Evolutionary conservation across 2,329 filamentous ascomycete genomes (phyloP).

Genomic region (Blumeriella jaapii): DNA sequence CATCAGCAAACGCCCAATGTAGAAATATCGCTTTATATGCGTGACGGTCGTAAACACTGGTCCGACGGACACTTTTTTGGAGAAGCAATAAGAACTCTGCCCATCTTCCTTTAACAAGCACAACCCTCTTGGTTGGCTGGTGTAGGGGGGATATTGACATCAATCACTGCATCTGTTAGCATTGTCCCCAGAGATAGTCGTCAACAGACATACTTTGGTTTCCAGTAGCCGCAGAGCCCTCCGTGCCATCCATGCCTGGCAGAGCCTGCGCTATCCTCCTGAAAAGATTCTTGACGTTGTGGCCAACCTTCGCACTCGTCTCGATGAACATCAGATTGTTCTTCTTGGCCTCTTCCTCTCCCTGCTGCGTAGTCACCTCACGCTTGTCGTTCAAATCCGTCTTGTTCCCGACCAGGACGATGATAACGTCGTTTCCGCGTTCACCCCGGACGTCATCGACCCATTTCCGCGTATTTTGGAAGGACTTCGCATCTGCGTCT

Average conservation of each 20-base stretch:
- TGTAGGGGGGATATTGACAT: conserved; percentile 73
- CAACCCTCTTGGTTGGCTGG: conserved; percentile 63
- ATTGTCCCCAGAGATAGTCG: not conserved
- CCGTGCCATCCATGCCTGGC: conserved; percentile 92
- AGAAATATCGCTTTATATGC: too few species aligned
- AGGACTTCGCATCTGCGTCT: conserved; percentile 70
- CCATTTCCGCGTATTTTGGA: conserved; percentile 99
- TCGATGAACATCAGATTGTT: conserved; percentile 98
- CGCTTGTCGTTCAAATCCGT: conserved; percentile 97
- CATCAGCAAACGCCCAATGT: too few species aligned
- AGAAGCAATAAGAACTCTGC: too few species aligned
- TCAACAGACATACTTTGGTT: conserved; percentile 59
- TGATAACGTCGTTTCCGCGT: conserved; percentile 96
- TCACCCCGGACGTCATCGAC: conserved; percentile 96
- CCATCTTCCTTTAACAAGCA: conserved; percentile 50
- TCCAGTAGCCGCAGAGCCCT: conserved; percentile 58
- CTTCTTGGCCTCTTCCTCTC: conserved; percentile 96
- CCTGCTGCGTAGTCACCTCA: conserved; percentile 91
- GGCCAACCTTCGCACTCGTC: conserved; percentile 92
- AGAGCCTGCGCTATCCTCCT: conserved; percentile 96
- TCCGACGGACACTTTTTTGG: too few species aligned
- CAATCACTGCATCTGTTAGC: conserved; percentile 59
- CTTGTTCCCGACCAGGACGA: conserved; percentile 97
- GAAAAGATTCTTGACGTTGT: conserved; percentile 97
- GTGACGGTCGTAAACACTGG: too few species aligned